Evolutionary conservation across 192 early-diverging fungal genomes (phyloP).

Genomic region (Funneliformis geosporum): DNA sequence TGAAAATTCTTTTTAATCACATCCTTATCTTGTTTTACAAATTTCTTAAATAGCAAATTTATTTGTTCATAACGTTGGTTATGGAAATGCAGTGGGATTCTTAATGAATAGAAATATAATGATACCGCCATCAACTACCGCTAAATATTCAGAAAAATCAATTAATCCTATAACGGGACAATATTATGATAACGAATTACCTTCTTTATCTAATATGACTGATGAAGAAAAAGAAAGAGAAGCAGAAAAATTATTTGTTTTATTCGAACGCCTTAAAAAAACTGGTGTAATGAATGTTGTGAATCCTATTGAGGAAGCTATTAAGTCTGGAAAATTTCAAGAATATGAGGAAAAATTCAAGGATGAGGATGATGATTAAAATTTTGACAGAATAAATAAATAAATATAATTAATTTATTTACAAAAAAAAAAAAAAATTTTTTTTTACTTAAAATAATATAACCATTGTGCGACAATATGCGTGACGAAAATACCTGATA

Average conservation of each 20-base stretch:
- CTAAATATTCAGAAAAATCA: not conserved
- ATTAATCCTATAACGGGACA: conserved; percentile 94
- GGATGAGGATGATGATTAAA: conserved; percentile 1
- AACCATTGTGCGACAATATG: too few species aligned
- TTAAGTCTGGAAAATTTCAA: conserved; percentile 25
- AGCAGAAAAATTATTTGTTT: conserved; percentile 86
- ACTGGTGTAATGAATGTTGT: conserved; percentile 87
- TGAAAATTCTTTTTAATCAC: not conserved
- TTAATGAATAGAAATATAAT: conserved; percentile 74
- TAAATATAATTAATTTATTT: too few species aligned
- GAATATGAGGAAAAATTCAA: conserved; percentile 8
- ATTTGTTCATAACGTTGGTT: conserved; percentile 78
- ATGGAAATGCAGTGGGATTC: conserved; percentile 93
- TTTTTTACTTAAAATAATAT: too few species aligned
- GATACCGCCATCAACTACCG: conserved; percentile 40
- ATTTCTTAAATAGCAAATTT: conserved; percentile 48
- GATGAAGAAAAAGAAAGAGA: conserved; percentile 97
- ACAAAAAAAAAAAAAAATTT: too few species aligned
- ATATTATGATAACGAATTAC: conserved; percentile 49
- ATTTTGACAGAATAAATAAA: not conserved
- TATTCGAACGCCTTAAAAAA: conserved; percentile 91
- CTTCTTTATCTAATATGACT: conserved; percentile 78
- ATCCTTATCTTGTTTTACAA: too few species aligned
- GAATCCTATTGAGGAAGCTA: conserved; percentile 67
- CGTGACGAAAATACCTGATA: too few species aligned